Percentiles rank a stretch among this genome's conserved stretches.
phyloP scores from a whole-genome alignment of 2,329 filamentous ascomycete species.

The Colletotrichum orbiculare region DNA sequence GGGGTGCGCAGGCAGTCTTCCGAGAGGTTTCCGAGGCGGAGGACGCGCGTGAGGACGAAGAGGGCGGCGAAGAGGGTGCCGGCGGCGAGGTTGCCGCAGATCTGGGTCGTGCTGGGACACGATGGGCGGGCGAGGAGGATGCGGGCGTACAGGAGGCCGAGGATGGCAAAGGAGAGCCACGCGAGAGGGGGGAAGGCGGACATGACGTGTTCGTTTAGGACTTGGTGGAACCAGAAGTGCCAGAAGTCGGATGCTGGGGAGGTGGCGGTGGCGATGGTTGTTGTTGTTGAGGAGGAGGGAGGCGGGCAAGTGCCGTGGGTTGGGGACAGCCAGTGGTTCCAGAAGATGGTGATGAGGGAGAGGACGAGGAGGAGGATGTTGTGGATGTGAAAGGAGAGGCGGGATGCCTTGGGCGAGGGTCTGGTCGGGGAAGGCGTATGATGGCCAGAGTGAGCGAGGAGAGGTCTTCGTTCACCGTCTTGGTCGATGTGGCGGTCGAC shows the following conservation, averaged over 20 bases:
- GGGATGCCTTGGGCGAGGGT: conserved; percentile 21
- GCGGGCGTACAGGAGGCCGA: conserved; percentile 57
- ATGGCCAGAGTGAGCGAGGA: conserved; percentile 39
- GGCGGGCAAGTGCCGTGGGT: conserved; percentile 50
- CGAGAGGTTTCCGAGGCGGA: conserved; percentile 57
- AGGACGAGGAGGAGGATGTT: conserved; percentile 50
- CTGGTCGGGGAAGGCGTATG: conserved; percentile 9
- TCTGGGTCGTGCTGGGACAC: conserved; percentile 43
- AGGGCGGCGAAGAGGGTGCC: conserved; percentile 47
- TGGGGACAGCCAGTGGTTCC: conserved; percentile 59
- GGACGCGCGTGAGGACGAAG: conserved; percentile 55
- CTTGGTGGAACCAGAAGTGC: conserved; percentile 55
- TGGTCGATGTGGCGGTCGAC: conserved; percentile 40
- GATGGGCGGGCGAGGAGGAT: conserved; percentile 46
- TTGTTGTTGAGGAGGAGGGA: neutral
- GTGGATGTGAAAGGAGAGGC: conserved; percentile 53
- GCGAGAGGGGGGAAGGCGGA: conserved; percentile 58
- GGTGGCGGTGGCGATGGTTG: neutral
- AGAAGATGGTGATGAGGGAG: conserved; percentile 53
- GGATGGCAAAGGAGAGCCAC: conserved; percentile 58
- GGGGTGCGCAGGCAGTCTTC: conserved; percentile 54
- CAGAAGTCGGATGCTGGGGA: conserved; percentile 42
- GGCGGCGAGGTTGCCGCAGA: conserved; percentile 43
- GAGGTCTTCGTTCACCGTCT: conserved; percentile 42
- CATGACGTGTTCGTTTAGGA: conserved; percentile 44